Conservation (phyloP, 2,329 filamentous ascomycete species). For the Colletotrichum eleusines region DNA sequence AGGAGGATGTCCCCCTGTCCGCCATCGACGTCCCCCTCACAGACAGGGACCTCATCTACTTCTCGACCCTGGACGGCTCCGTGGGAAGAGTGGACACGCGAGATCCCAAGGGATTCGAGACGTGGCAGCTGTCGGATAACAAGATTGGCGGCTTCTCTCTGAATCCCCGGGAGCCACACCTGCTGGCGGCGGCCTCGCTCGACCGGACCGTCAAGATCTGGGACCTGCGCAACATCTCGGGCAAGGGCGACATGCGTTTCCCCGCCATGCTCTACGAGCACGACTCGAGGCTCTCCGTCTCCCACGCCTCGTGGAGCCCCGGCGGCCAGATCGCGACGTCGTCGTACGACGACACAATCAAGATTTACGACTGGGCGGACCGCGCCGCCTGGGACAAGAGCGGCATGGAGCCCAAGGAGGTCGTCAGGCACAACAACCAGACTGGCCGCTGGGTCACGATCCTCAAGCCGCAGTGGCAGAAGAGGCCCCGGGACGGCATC, state of each 20-base stretch:
- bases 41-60: conserved; percentile 82
- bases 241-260: conserved; percentile 68
- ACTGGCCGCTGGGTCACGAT: conserved; percentile 94
- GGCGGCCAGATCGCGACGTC: conserved; percentile 90
- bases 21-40: conserved; percentile 82
- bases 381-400: conserved; percentile 69
- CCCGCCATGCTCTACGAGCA: conserved; percentile 86
- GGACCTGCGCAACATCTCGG: conserved; percentile 86
- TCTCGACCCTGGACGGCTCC: conserved; percentile 85
- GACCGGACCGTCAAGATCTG: conserved; percentile 92
- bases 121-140: conserved; percentile 85
- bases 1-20: conserved; percentile 83
- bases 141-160: conserved; percentile 96
- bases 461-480: conserved; percentile 88
- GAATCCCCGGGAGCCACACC: conserved; percentile 82
- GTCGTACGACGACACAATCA: conserved; percentile 94
- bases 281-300: conserved; percentile 84
- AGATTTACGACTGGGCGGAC: conserved; percentile 84
- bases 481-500: conserved; percentile 79
- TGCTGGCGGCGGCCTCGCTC: conserved; percentile 88
- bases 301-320: conserved; percentile 90
- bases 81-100: conserved; percentile 87
- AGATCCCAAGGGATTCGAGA: conserved; percentile 66
- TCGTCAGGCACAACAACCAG: conserved; percentile 91
- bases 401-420: conserved; percentile 76